Evolutionary conservation across 2,329 filamentous ascomycete genomes (phyloP).

Genomic region (Exophiala sp.): DNA sequence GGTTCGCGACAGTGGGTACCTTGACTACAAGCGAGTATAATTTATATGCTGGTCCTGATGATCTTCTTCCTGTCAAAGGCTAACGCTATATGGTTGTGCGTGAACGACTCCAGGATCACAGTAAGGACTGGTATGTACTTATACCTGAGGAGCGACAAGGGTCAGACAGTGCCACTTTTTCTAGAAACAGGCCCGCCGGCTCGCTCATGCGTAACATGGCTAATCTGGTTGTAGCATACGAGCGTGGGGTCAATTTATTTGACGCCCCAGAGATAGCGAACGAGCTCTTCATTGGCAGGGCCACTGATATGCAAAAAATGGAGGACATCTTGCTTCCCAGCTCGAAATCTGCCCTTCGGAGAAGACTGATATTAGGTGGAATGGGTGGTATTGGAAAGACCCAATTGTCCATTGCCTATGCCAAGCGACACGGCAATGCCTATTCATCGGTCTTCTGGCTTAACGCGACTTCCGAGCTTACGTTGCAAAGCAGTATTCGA

Average conservation of each 20-base stretch:
- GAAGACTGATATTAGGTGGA: constrained; percentile 35
- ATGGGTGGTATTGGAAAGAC: constrained; percentile 48
- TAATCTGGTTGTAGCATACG: neutral
- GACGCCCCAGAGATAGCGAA: constrained; percentile 4
- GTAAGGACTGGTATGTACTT: too few species aligned
- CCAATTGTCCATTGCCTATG: constrained; percentile 40
- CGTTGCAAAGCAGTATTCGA: constrained; percentile 35
- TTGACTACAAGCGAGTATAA: too few species aligned
- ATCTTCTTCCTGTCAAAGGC: too few species aligned
- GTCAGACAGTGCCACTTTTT: too few species aligned
- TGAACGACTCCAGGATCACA: too few species aligned
- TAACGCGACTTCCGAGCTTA: constrained; percentile 38
- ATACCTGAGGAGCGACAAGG: too few species aligned
- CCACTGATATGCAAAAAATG: constrained; percentile 8
- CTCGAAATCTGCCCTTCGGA: neutral
- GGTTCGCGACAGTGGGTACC: too few species aligned
- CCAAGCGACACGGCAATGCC: constrained; percentile 33
- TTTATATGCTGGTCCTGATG: too few species aligned
- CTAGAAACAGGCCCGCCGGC: too few species aligned
- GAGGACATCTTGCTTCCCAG: constrained; percentile 14
- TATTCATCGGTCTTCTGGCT: constrained; percentile 46
- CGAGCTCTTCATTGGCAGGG: constrained; percentile 16
- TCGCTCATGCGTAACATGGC: too few species aligned
- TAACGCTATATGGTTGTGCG: too few species aligned
- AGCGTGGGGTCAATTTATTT: constrained; percentile 3